Conservation (phyloP, 2,329 filamentous ascomycete species). For the Colletotrichum endophyticum region DNA sequence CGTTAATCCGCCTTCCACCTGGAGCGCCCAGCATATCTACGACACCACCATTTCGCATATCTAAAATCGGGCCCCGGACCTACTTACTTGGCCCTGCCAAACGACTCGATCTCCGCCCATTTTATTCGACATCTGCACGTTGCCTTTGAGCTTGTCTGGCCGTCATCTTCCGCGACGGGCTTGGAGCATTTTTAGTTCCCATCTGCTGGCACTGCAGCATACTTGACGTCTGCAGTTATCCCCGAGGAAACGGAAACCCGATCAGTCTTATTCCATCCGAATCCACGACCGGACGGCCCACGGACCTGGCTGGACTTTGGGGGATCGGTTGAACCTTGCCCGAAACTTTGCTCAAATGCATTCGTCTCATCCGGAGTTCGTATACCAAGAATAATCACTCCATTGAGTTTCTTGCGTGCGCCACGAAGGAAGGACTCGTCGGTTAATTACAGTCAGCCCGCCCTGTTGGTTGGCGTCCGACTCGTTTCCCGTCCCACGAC, state of each 20-base stretch:
- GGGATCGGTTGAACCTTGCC: not conserved
- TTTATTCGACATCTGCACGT: not conserved
- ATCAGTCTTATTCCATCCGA: slow-evolving; percentile 4
- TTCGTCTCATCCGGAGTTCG: not conserved
- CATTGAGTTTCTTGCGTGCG: not conserved
- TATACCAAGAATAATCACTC: slow-evolving; percentile 1
- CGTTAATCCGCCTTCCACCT: not conserved
- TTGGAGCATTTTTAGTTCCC: not conserved
- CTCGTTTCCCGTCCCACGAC: slow-evolving; percentile 3
- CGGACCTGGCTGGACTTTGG: not conserved
- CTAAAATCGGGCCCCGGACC: not conserved
- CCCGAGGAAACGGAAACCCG: not conserved
- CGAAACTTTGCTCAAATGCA: slow-evolving; percentile 8
- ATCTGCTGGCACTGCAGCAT: not conserved
- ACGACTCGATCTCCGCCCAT: not conserved
- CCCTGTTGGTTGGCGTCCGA: not conserved
- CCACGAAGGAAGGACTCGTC: not conserved
- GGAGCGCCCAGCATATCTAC: not conserved
- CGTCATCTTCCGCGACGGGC: not conserved
- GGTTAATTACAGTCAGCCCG: not conserved
- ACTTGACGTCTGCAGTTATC: not conserved
- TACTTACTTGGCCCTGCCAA: not conserved
- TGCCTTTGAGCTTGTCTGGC: not conserved
- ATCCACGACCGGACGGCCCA: not conserved
- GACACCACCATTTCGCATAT: slow-evolving; percentile 5